phyloP scores from a whole-genome alignment of 306 rosid species.

The Spatholobus suberectus region DNA sequence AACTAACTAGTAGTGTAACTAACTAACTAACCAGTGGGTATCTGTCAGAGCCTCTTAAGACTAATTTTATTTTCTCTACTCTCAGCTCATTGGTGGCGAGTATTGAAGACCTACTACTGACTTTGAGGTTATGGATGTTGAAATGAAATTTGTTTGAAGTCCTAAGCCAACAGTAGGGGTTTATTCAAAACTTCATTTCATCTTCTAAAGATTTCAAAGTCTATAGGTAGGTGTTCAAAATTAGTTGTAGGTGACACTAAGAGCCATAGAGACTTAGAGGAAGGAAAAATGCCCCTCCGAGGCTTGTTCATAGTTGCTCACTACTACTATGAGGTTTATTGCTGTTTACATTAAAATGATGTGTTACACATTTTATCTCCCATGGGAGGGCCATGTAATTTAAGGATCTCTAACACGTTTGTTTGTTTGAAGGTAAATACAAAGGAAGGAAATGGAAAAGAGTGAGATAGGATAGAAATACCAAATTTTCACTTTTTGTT shows the following conservation, averaged over 20 bases:
- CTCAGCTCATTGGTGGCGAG: not conserved
- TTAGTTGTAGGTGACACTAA: not conserved
- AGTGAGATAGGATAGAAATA: not conserved
- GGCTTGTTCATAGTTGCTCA: not conserved
- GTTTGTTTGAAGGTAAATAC: not conserved
- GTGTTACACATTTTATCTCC: not conserved
- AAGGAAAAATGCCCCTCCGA: not conserved
- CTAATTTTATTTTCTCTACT: not conserved
- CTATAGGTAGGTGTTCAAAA: not conserved
- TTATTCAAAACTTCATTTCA: not conserved
- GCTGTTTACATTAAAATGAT: not conserved
- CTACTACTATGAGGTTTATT: not conserved
- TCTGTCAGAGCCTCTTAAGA: not conserved
- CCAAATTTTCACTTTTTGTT: not conserved
- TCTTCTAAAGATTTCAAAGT: not conserved
- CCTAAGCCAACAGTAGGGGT: not conserved
- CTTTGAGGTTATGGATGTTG: not conserved
- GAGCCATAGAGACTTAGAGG: not conserved
- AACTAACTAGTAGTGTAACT: too few species aligned
- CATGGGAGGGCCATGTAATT: not conserved
- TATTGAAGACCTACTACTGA: not conserved
- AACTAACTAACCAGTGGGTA: not conserved
- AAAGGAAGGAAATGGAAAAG: not conserved
- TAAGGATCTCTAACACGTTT: not conserved
- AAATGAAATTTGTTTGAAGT: not conserved